Percentiles rank a stretch among this genome's conserved stretches.
Conservation (phyloP, 2,329 filamentous ascomycete species). For the Lasiodiplodia gonubiensis region DNA sequence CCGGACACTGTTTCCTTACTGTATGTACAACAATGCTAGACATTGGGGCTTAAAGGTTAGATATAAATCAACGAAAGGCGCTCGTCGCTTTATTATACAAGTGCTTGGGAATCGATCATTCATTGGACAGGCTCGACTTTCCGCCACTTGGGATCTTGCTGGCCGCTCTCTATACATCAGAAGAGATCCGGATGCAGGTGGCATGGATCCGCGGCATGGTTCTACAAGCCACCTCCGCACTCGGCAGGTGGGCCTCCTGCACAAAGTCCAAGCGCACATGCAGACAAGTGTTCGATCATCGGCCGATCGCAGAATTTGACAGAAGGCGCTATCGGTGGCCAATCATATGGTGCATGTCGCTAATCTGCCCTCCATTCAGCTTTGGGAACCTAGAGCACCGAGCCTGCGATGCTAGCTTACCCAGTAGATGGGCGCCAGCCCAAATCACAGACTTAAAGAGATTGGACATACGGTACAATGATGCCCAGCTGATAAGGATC, state of each 20-base stretch:
- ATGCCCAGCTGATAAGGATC: too few species aligned
- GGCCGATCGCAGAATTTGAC: neutral
- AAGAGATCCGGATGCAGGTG: neutral
- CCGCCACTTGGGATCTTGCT: neutral
- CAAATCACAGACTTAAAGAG: too few species aligned
- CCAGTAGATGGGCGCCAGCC: neutral
- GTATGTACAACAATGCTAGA: neutral
- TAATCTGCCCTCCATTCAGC: too few species aligned
- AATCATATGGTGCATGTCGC: neutral
- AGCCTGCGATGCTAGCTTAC: neutral
- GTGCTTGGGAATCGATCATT: neutral
- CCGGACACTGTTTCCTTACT: neutral
- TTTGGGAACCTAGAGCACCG: too few species aligned
- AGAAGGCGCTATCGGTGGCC: neutral
- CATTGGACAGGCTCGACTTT: neutral
- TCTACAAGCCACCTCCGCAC: slow-evolving; percentile 7
- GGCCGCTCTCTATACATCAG: neutral
- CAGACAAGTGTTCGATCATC: neutral
- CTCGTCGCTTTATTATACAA: too few species aligned
- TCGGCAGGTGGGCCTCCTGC: neutral
- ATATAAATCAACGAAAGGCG: neutral
- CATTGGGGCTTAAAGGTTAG: neutral
- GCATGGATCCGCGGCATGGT: neutral
- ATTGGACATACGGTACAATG: too few species aligned
- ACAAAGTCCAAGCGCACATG: neutral